Evolutionary conservation across 257 asterid genomes (phyloP).

Genomic region (Solanum neorickii): DNA sequence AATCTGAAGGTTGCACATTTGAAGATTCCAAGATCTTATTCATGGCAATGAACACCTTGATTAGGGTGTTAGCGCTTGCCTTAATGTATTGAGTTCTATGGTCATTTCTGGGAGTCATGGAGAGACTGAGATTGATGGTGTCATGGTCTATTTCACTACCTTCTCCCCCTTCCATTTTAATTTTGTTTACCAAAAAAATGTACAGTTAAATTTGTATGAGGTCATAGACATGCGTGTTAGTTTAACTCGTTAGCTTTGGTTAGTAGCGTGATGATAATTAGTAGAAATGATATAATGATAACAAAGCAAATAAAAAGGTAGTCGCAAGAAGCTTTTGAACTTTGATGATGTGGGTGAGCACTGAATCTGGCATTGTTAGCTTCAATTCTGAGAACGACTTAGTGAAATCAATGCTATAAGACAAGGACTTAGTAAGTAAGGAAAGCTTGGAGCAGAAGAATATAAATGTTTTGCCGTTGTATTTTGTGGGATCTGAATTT

Average conservation of each 20-base stretch:
- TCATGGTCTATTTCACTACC: not conserved
- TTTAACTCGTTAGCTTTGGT: not conserved
- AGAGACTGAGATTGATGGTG: not conserved
- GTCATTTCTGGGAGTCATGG: not conserved
- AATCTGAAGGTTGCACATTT: not conserved
- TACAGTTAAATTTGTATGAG: not conserved
- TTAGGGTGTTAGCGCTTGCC: not conserved
- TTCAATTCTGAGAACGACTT: not conserved
- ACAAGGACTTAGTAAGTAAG: not conserved
- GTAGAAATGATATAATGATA: not conserved
- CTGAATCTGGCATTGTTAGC: not conserved
- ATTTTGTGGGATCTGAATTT: too few relatives aligned
- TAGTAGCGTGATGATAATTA: not conserved
- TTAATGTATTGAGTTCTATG: not conserved
- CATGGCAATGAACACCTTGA: not conserved
- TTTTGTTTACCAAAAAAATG: not conserved
- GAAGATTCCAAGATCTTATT: not conserved
- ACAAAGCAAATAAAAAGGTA: not conserved
- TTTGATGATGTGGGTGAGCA: not conserved
- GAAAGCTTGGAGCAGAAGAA: too few relatives aligned
- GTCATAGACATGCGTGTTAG: not conserved
- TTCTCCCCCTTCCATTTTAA: not conserved
- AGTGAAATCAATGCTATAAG: not conserved
- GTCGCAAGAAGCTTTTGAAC: not conserved
- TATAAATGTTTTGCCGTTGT: too few relatives aligned